These are phyloP conservation scores for Tuber calosporum DNA, from an alignment of 495 filamentous ascomycete genomes.

Conservation along the genomic window DNA sequence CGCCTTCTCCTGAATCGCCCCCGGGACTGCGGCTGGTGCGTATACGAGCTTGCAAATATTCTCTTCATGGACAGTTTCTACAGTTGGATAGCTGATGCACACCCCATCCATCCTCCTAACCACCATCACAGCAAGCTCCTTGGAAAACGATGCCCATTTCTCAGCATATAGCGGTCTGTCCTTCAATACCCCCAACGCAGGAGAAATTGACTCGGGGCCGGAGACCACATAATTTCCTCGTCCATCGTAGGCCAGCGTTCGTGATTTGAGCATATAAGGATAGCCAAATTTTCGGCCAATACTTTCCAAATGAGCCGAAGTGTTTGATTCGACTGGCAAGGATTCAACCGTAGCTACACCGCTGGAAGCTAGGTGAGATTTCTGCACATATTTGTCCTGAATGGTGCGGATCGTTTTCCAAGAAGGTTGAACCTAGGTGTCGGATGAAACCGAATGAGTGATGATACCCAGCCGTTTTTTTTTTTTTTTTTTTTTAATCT, in stretches of 20 bases:
- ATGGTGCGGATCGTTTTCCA: slow-evolving; percentile 86
- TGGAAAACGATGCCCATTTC: slow-evolving; percentile 77
- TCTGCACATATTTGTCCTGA: slow-evolving; percentile 94
- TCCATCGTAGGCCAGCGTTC: slow-evolving; percentile 91
- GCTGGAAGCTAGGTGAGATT: slow-evolving; percentile 63
- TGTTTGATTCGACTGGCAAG: slow-evolving; percentile 52
- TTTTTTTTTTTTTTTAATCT: slow-evolving; percentile 36
- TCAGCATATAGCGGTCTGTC: slow-evolving; percentile 77
- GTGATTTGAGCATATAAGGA: slow-evolving; percentile 91
- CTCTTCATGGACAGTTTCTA: slow-evolving; percentile 92
- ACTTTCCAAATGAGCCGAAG: slow-evolving; percentile 50
- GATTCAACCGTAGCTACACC: slow-evolving; percentile 66
- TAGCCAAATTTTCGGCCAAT: slow-evolving; percentile 63
- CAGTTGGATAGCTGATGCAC: slow-evolving; percentile 72
- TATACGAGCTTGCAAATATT: slow-evolving; percentile 92
- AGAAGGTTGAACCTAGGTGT: slow-evolving; percentile 65
- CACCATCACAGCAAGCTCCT: slow-evolving; percentile 91
- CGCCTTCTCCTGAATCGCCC: slow-evolving; percentile 55
- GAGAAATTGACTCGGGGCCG: slow-evolving; percentile 58
- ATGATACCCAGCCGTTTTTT: background rate
- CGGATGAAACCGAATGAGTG: slow-evolving; percentile 42
- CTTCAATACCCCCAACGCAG: slow-evolving; percentile 61
- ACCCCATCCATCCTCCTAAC: slow-evolving; percentile 76
- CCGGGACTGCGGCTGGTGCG: slow-evolving; percentile 69
- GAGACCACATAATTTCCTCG: slow-evolving; percentile 78